Percentiles rank a stretch among this genome's conserved stretches.
Conservation (phyloP, 176 grass and related monocot species). For the Avena insularis region DNA sequence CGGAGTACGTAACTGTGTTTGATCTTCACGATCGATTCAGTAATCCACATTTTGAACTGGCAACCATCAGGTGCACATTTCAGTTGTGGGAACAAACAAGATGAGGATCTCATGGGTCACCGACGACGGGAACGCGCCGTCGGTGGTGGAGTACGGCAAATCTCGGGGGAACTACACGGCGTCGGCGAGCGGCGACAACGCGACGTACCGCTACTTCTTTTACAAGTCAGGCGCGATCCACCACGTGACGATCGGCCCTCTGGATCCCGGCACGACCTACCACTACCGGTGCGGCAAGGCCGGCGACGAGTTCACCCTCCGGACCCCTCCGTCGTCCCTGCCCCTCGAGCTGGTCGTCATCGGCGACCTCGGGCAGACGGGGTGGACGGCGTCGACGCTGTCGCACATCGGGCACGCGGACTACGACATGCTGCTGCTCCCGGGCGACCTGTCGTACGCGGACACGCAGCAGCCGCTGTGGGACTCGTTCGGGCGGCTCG, state of each 20-base stretch:
- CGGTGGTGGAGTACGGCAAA: constrained; percentile 63
- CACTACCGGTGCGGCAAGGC: constrained; percentile 76
- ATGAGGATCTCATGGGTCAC: constrained; percentile 76
- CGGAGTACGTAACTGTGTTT: not conserved
- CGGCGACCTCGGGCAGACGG: constrained; percentile 81
- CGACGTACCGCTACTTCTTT: constrained; percentile 61
- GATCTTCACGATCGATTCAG: not conserved
- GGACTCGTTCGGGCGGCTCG: constrained; percentile 77
- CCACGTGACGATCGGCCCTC: constrained; percentile 66
- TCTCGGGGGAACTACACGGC: constrained; percentile 35
- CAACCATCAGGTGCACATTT: constrained; percentile 58
- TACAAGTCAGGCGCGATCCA: constrained; percentile 86
- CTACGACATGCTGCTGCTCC: constrained; percentile 87
- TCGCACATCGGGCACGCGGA: constrained; percentile 47
- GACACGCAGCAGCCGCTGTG: constrained; percentile 73
- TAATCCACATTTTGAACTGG: not conserved
- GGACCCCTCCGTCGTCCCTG: constrained; percentile 65
- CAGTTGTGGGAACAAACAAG: constrained; percentile 35
- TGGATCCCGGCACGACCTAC: constrained; percentile 63
- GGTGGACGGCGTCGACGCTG: constrained; percentile 81
- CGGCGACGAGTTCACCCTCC: constrained; percentile 65
- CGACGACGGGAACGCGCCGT: constrained; percentile 40
- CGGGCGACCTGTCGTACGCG: constrained; percentile 84
- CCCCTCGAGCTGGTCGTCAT: constrained; percentile 59
- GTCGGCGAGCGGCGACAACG: constrained; percentile 45